Base-by-base conservation (phyloP, 2,329 filamentous ascomycete species). In the Colletotrichum tropicicola region DNA sequence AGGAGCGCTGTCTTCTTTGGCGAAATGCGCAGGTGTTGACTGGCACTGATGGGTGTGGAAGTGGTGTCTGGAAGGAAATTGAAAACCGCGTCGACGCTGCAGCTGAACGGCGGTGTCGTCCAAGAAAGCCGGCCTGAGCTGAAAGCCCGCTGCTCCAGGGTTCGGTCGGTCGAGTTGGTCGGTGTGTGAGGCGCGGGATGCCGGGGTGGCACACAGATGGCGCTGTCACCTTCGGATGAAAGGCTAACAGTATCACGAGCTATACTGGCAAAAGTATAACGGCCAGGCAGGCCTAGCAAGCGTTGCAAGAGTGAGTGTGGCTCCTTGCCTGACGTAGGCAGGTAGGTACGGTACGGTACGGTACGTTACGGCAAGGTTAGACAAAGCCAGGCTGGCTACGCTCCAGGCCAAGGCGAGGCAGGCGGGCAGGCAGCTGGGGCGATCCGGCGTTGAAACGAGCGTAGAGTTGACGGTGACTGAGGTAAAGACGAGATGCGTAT, bases 181-280 rank as follows among this genome's bases (percentile, higher is more conserved):
- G 43, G 48, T 55, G 39, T 15, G 15, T 25, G n/a, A n/a, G n/a
- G n/a, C 13, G 59, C 37, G 15, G 9, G 27, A 19, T 23, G n/a
- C 44, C 30, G 44, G 37, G 9, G 37, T 23, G 21, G 17, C 45
- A 28, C 39, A 59, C 54, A 45, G 45, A 52, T 47, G 15, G 53
- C 39, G 17, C 19, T 32, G 32, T 53, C 32, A 28, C 30, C 48
- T 64, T 59, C 25, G 27, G 48, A 51, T 55, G 25, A 47, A 57
- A 64, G 35, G 55, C 19, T 17, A 23, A 7, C 28, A 28, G 39
- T 45, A 21, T 51, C 45, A 63, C 28, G 28, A 49, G 45, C 37
- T 47, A n/a, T 39, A 28, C 28, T 15, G 59, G 44, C 12, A 10
- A 51, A 43, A 41, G 52, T 43, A 39, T 41, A n/a, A n/a, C n/a